Evolutionary conservation across 495 filamentous ascomycete genomes (phyloP).

Genomic region (Penicillium dipodomyicola): DNA sequence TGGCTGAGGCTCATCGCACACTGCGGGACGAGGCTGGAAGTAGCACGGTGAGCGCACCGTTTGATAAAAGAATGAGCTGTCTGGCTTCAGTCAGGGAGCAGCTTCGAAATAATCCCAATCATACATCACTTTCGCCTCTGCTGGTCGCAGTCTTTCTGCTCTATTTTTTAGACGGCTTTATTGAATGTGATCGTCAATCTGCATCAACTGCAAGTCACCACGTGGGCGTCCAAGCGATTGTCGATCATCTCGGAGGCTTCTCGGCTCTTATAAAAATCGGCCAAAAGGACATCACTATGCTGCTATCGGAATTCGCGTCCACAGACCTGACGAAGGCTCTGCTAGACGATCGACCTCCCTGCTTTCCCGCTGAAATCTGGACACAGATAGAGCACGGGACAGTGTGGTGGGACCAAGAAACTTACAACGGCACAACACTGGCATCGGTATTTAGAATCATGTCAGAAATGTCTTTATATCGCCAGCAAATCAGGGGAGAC

Average conservation of each 20-base stretch:
- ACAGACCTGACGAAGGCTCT: slow-evolving; percentile 35
- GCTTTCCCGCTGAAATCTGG: slow-evolving; percentile 23
- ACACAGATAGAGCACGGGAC: slow-evolving; percentile 17
- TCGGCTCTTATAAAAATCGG: slow-evolving; percentile 21
- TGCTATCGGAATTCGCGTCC: slow-evolving; percentile 39
- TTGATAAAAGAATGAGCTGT: slow-evolving; percentile 16
- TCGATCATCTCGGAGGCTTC: slow-evolving; percentile 32
- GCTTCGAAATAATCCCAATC: slow-evolving; percentile 12
- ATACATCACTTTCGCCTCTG: slow-evolving; percentile 19
- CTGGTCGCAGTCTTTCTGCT: slow-evolving; percentile 39
- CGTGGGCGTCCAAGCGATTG: slow-evolving; percentile 37
- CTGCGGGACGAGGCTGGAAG: slow-evolving; percentile 14
- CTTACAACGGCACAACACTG: slow-evolving; percentile 15
- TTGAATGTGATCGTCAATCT: slow-evolving; percentile 34
- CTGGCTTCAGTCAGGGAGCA: slow-evolving; percentile 18
- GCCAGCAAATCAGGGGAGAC: slow-evolving; percentile 12
- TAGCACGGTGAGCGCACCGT: background rate
- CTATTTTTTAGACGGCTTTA: slow-evolving; percentile 39
- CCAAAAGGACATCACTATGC: slow-evolving; percentile 32
- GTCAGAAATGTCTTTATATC: slow-evolving; percentile 20
- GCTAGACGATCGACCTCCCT: slow-evolving; percentile 17
- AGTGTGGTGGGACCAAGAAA: slow-evolving; percentile 25
- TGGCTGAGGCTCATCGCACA: slow-evolving; percentile 31
- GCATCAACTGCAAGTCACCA: slow-evolving; percentile 36
- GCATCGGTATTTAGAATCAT: slow-evolving; percentile 17